phyloP scores from a whole-genome alignment of 176 grass and related monocot genomes.

The Carex littledalei region DNA sequence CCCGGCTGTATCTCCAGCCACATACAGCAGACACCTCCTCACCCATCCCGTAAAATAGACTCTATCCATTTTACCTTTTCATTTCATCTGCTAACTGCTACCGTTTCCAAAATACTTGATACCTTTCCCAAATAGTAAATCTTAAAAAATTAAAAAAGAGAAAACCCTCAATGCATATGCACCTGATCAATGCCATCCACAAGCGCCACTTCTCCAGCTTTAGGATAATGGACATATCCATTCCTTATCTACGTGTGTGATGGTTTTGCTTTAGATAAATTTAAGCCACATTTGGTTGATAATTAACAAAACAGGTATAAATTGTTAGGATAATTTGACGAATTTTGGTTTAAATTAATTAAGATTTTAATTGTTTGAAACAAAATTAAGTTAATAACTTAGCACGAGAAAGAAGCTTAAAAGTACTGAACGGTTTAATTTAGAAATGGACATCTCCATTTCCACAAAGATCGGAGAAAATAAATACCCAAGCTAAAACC shows the following conservation, averaged over 20 bases:
- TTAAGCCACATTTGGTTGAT: neutral
- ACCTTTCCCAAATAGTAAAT: neutral
- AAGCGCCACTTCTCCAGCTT: neutral
- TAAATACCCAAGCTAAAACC: neutral
- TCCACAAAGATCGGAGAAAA: neutral
- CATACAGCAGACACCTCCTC: neutral
- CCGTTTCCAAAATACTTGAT: neutral
- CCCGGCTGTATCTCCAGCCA: neutral
- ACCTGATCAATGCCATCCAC: neutral
- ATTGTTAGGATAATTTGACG: neutral
- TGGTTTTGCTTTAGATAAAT: neutral
- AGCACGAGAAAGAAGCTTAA: no score
- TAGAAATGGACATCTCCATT: constrained; percentile 1
- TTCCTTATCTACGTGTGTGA: neutral
- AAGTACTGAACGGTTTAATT: no score
- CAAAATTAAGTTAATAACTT: neutral
- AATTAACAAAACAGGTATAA: neutral
- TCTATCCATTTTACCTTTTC: constrained; percentile 22
- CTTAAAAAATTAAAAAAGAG: neutral
- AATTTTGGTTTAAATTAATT: neutral
- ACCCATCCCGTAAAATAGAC: constrained; percentile 10
- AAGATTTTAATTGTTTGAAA: neutral
- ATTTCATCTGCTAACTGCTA: constrained; percentile 13
- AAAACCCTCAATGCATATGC: neutral
- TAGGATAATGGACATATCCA: neutral